Base-by-base conservation (phyloP, 1,139 yeast species). In the Candida neerlandica region DNA sequence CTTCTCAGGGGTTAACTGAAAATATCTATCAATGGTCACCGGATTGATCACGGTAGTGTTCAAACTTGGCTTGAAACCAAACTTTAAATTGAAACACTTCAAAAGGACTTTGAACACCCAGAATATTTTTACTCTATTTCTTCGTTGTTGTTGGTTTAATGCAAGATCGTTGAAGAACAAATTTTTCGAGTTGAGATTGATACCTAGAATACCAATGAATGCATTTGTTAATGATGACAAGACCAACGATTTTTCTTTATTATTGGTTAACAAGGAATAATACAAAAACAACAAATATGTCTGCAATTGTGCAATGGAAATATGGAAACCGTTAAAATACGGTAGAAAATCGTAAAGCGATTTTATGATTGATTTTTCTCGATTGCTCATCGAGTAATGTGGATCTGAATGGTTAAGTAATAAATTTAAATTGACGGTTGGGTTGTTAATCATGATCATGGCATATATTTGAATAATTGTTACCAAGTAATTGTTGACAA, bases 81-180 rank as follows among this genome's bases (percentile, higher is more conserved):
- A 75, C 56, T 77, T 76, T 51, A 76, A 64, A 51, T 81, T 77
- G 54, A 80, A 76, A 50, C 83, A 73, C 57, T 80, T 77, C 37
- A 78, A 67, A 33, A 83, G 66, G 2, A 81, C 79, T 52, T 78
- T 78, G 58, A 78, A 81, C 19, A 78, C 80, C 89, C 89, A 83
- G 56, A 80, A 84, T 18, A 82, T 68, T 58, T 82, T 83, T 16
- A 83, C 79, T 58, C 88, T 67, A 52, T 79, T 79, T 49, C 81
- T 66, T 54, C 70, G 64, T 56, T 77, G 74, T 45, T 67, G 68
- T 37, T 70, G 55, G 21, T 61, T 59, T 40, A 75, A 65, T 7
- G 77, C 65, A 49, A 75, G 68, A 59, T 77, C 81, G 54, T 76
- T 75, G 61, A 76, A 77, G 52, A 76, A 75, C 26, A 78, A 61